Base-by-base conservation (phyloP, 169 alveolate genomes). In the Plasmodium blacklocki region DNA sequence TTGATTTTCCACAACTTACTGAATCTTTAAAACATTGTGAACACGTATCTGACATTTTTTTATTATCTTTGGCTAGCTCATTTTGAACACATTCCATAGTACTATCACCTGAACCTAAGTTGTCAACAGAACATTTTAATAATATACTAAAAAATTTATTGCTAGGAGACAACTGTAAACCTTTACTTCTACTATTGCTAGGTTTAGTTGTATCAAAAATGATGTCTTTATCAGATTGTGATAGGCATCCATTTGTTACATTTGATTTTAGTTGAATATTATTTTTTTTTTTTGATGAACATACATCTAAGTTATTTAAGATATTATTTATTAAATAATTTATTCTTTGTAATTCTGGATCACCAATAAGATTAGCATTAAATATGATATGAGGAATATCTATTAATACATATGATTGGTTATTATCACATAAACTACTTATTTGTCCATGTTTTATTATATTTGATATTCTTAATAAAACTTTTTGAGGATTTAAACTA, bases 1-100 rank as follows among this genome's bases (percentile, higher is more conserved):
- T 83, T 43, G 91, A 83, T 72, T 68, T 67, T 15, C 91, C 91
- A 67, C 91, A 83, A 43, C 67, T 73, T 14, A 83, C 91, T 21
- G 91, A 83, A 8, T 68, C 47, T 67, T 68, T 43, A 58, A 83
- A 83, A 18, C 91, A 83, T 29, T 23, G 47, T 19, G 74, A 50
- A 21, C 91, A 83, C n/a, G 85, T 83, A 54, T 67, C 73, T 8
- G 91, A 83, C 29, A 83, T 29, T 67, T 83, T 60, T 12, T 54
- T 54, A 60, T 83, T 56, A 8, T 49, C 39, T 83, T 56, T 68
- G 59, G 73, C 66, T 83, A 83, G 49, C 21, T 83, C 66, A 12
- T 83, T 62, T 45, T 83, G 59, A 21, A 83, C 91, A 21, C 91
- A 83, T 1, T 15, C 39, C 91, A 83, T 62, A 2, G 91, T 83